A percentile compares a stretch with the other conserved stretches of the same genome.
phyloP scores from a whole-genome alignment of 495 filamentous ascomycete species.

The Saxophila tyrrhenica region DNA sequence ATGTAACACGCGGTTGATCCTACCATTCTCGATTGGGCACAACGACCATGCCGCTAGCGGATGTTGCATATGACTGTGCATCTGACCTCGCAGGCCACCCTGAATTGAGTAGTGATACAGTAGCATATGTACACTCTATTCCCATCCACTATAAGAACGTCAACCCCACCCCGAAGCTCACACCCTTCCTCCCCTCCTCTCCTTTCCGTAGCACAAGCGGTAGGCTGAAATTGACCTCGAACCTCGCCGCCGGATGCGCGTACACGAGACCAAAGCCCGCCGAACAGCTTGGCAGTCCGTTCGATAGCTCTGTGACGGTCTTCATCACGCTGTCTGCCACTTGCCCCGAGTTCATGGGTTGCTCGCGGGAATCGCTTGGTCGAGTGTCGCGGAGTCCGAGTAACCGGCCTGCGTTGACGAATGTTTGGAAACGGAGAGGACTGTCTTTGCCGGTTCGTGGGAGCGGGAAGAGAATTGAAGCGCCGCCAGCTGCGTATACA shows the following conservation, averaged over 20 bases:
- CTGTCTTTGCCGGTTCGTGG: conserved; percentile 65
- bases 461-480: conserved; percentile 72
- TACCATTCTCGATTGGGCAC: too few relatives aligned
- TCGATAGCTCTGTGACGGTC: conserved; percentile 52
- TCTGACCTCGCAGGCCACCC: too few relatives aligned
- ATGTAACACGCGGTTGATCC: too few relatives aligned
- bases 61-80: too few relatives aligned
- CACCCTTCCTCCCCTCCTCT: conserved; percentile 78
- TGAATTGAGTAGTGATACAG: background rate
- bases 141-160: conserved; percentile 60
- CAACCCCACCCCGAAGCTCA: conserved; percentile 88
- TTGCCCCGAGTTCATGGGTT: conserved; percentile 41
- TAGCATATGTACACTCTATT: background rate
- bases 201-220: conserved; percentile 69
- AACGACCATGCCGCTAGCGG: too few relatives aligned
- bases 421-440: conserved; percentile 79
- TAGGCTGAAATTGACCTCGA: conserved; percentile 89
- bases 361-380: conserved; percentile 25
- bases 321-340: conserved; percentile 41
- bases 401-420: conserved; percentile 80
- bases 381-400: conserved; percentile 55
- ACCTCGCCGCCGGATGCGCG: conserved; percentile 79
- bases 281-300: conserved; percentile 71
- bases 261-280: conserved; percentile 88
- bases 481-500: conserved; percentile 75